A percentile compares a stretch with the other conserved stretches of the same genome.
These are phyloP conservation scores for Russula lepida DNA, from an alignment of 768 basidiomycete species.

Conservation along the genomic window DNA sequence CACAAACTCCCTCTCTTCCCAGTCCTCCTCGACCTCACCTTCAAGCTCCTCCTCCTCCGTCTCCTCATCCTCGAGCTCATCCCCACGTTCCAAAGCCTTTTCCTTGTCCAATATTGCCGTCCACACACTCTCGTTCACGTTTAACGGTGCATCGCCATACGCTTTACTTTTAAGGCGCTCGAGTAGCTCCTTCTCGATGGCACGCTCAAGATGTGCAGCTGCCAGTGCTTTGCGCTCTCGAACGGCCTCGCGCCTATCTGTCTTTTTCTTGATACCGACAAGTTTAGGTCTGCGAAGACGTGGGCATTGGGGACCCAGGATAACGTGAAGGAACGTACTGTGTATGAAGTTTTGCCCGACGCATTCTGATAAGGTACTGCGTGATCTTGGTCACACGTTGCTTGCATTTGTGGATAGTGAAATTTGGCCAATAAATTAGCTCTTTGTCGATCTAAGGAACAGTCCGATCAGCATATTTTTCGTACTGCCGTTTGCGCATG, in stretches of 20 bases:
- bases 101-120: constrained; percentile 83
- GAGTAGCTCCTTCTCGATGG: constrained; percentile 93
- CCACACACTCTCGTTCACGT: constrained; percentile 98
- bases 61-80: constrained; percentile 31
- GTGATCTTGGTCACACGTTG: constrained; percentile 98
- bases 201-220: constrained; percentile 89
- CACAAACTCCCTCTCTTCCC: constrained; percentile 62
- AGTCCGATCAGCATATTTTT: background rate
- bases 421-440: constrained; percentile 97
- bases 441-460: constrained; percentile 78
- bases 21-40: constrained; percentile 45
- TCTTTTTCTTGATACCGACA: constrained; percentile 93
- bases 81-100: constrained; percentile 38
- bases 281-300: constrained; percentile 65
- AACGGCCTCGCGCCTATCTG: constrained; percentile 84
- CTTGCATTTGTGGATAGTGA: constrained; percentile 97
- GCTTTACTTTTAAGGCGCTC: constrained; percentile 94
- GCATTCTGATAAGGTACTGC: constrained; percentile 98
- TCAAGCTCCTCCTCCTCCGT: constrained; percentile 38
- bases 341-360: constrained; percentile 75
- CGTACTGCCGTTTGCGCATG: background rate
- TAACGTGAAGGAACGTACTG: constrained; percentile 47
- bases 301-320: background rate
- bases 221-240: constrained; percentile 94
- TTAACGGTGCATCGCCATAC: constrained; percentile 94